Conservation (phyloP, 768 basidiomycete species). For the Paxillus involutus region DNA sequence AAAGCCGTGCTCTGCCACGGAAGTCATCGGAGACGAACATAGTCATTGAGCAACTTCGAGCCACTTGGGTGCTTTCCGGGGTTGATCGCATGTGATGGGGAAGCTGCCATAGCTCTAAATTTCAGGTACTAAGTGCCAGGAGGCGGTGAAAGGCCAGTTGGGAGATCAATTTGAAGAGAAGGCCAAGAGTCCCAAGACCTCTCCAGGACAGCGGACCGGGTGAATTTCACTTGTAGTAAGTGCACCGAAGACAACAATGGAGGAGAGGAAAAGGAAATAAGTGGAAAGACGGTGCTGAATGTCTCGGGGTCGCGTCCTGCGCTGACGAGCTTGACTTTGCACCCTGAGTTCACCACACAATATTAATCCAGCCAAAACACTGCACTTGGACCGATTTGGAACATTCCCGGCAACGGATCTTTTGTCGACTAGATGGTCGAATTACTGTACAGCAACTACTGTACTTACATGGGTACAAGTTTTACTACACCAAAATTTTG, state of each 20-base stretch:
- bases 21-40: constrained; percentile 39
- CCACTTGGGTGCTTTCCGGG: constrained; percentile 31
- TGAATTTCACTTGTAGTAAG: not conserved
- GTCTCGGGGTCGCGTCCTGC: constrained; percentile 35
- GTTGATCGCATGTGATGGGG: constrained; percentile 17
- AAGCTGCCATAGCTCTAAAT: constrained; percentile 20
- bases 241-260: not conserved
- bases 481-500: not conserved
- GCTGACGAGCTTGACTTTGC: constrained; percentile 30
- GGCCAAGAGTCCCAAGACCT: not conserved
- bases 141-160: not conserved
- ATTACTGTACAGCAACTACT: not conserved
- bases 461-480: not conserved
- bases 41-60: constrained; percentile 64
- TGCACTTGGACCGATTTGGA: constrained; percentile 32
- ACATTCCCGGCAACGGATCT: constrained; percentile 3
- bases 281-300: constrained; percentile 10
- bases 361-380: constrained; percentile 6
- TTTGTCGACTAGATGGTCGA: not conserved
- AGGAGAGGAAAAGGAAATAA: constrained; percentile 12
- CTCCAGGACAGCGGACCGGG: not conserved
- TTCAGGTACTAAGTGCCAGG: not conserved
- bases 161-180: not conserved
- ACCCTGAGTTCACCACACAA: constrained; percentile 3
- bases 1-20: constrained; percentile 1